Percentiles rank a stretch among this genome's conserved stretches.
phyloP scores from a whole-genome alignment of 768 basidiomycete genomes.

The Termitomyces sp. region DNA sequence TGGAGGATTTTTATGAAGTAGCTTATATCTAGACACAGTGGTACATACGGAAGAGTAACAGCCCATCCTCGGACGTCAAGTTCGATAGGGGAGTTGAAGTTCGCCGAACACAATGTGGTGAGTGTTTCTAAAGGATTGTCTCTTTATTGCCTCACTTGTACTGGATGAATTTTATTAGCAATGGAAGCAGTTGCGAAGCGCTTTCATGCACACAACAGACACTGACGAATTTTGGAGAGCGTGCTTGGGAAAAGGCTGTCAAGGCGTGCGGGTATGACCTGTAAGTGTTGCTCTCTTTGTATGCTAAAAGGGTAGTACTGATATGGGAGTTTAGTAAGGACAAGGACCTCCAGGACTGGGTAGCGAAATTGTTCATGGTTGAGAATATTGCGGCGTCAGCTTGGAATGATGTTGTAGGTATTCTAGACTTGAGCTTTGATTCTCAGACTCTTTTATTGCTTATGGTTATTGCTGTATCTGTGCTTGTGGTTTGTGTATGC shows the following conservation, averaged over 20 bases:
- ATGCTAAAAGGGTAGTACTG: not conserved
- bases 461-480: no score
- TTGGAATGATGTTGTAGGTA: slow-evolving; percentile 53
- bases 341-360: slow-evolving; percentile 43
- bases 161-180: not conserved
- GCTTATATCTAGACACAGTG: no score
- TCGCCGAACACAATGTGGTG: not conserved
- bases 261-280: slow-evolving; percentile 61
- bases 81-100: not conserved
- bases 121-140: not conserved
- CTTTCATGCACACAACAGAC: not conserved
- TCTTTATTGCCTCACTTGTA: not conserved
- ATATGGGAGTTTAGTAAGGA: slow-evolving; percentile 31
- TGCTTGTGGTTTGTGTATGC: no score
- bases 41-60: no score
- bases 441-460: no score
- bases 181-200: not conserved
- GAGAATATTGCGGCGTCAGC: slow-evolving; percentile 57
- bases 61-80: no score
- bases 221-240: slow-evolving; percentile 36
- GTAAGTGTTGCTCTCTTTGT: slow-evolving; percentile 27
- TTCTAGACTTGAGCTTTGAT: no score
- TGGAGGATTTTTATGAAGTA: no score
- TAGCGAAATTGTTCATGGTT: slow-evolving; percentile 45
- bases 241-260: slow-evolving; percentile 37